Percentiles rank a stretch among this genome's conserved stretches.
Conservation (phyloP, 2,329 filamentous ascomycete genomes). For the Aureobasidium mangrovei region DNA sequence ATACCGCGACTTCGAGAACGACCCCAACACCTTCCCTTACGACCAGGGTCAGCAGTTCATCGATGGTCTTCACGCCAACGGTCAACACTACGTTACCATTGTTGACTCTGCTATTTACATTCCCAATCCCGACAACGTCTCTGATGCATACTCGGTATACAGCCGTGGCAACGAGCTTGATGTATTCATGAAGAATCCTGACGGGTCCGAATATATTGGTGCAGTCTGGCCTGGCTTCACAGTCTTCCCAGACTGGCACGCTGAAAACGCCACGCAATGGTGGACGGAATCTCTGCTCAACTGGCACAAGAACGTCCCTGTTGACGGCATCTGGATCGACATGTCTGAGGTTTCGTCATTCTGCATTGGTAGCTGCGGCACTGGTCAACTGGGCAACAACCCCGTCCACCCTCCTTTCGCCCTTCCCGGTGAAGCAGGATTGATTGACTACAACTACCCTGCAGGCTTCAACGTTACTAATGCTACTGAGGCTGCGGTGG, state of each 20-base stretch:
- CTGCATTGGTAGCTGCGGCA: constrained; percentile 65
- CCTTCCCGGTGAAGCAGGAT: constrained; percentile 56
- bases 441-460: constrained; percentile 53
- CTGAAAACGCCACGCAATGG: constrained; percentile 50
- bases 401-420: constrained; percentile 58
- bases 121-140: constrained; percentile 60
- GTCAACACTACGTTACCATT: constrained; percentile 53
- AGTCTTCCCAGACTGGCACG: constrained; percentile 53
- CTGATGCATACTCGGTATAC: constrained; percentile 48
- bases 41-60: constrained; percentile 45
- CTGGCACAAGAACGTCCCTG: constrained; percentile 46
- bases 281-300: constrained; percentile 47
- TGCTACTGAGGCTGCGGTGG: constrained; percentile 54
- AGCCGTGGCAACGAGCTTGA: constrained; percentile 26
- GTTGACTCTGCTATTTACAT: constrained; percentile 60
- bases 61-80: constrained; percentile 42
- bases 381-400: constrained; percentile 54
- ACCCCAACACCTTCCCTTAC: constrained; percentile 44
- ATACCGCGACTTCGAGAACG: constrained; percentile 52
- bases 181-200: constrained; percentile 30
- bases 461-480: constrained; percentile 64
- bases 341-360: constrained; percentile 56
- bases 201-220: constrained; percentile 33
- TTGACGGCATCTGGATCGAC: constrained; percentile 51
- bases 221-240: constrained; percentile 58